Base-by-base conservation (phyloP, 2,329 filamentous ascomycete species). In the Stagonosporopsis vannaccii region DNA sequence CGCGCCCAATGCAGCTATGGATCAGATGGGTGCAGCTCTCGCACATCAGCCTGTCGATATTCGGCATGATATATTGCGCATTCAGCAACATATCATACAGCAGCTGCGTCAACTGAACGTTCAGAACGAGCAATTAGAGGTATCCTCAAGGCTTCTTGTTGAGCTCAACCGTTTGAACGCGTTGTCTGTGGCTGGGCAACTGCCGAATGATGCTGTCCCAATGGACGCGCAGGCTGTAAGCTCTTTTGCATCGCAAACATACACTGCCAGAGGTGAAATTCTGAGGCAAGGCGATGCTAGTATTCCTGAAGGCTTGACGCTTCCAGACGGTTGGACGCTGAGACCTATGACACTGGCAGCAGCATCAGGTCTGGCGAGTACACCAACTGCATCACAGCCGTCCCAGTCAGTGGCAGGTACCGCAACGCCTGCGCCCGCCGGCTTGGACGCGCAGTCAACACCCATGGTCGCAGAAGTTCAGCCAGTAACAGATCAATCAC, bases 291-390 rank as follows among this genome's bases (percentile, higher is more conserved):
- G 73, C 22, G 73, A 77, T 59, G 55, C 66, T 25, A 69, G 71
- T 44, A 51, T 77, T 25, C 75, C 74, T 8, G 65, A 65, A 47
- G 75, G 75, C 5, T 49, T 77, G 44, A 66, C 63, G n/a, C 65
- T 77, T 32, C 75, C 75, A 7, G 69, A 72, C 44, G 75, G 74
- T 13, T 77, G 74, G 73, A 75, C 72, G 17, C 48, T 76, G 59
- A 61, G 71, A 50, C 69, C 70, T 5, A 71, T 75, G 69, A 61
- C 69, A 28, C 56, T 67, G 33, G 58, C 67, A 52, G 62, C 63
- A 30, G 66, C 63, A 42, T 20, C 59, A 40, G 60, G 49, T 15
- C 61, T 58, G 23, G 59, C 62, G 30, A 49, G 37, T 32, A 25
- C 23, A 43, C 45, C 57, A 23, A 51, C 26, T 42, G 20, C 46